Percentiles rank a stretch among this genome's conserved stretches.
Evolutionary conservation across 2,329 filamentous ascomycete species (phyloP).

Genomic region (Aspergillus nomiae): DNA sequence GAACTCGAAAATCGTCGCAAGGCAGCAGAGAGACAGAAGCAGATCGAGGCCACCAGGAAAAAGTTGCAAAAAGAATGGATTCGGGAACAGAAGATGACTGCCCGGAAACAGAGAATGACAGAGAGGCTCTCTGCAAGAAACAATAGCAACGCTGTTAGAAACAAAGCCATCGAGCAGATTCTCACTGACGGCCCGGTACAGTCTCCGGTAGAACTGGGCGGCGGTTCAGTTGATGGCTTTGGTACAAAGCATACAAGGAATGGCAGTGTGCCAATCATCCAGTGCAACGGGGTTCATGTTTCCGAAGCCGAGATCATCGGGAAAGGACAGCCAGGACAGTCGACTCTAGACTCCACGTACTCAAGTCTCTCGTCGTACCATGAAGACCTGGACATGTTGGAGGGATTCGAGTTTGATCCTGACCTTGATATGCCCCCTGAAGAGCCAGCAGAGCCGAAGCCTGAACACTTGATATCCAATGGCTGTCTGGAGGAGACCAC

Average conservation of each 20-base stretch:
- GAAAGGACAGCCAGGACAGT: slow-evolving; percentile 22
- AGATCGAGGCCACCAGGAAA: slow-evolving; percentile 41
- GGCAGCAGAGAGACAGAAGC: slow-evolving; percentile 37
- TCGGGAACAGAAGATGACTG: slow-evolving; percentile 39
- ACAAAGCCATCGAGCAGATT: slow-evolving; percentile 17
- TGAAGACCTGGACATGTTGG: slow-evolving; percentile 38
- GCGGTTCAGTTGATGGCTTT: slow-evolving; percentile 23
- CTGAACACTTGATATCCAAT: slow-evolving; percentile 9
- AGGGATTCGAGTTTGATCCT: slow-evolving; percentile 46
- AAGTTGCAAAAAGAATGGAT: slow-evolving; percentile 45
- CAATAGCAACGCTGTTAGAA: slow-evolving; percentile 10
- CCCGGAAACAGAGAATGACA: slow-evolving; percentile 33
- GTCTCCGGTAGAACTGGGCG: slow-evolving; percentile 28
- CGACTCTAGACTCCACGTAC: slow-evolving; percentile 28
- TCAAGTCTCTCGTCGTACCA: slow-evolving; percentile 20
- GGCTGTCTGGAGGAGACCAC: slow-evolving; percentile 22
- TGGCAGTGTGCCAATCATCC: slow-evolving; percentile 30
- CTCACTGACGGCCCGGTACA: slow-evolving; percentile 28
- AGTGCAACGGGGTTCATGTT: slow-evolving; percentile 27
- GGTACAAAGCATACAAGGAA: slow-evolving; percentile 14
- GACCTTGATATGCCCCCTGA: slow-evolving; percentile 44
- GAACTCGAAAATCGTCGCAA: slow-evolving; percentile 39
- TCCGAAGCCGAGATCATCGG: slow-evolving; percentile 8
- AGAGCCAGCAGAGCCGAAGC: slow-evolving; percentile 22
- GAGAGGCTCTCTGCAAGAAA: slow-evolving; percentile 27